Conservation (phyloP, 106 monocot species). For the Allium cepa region DNA sequence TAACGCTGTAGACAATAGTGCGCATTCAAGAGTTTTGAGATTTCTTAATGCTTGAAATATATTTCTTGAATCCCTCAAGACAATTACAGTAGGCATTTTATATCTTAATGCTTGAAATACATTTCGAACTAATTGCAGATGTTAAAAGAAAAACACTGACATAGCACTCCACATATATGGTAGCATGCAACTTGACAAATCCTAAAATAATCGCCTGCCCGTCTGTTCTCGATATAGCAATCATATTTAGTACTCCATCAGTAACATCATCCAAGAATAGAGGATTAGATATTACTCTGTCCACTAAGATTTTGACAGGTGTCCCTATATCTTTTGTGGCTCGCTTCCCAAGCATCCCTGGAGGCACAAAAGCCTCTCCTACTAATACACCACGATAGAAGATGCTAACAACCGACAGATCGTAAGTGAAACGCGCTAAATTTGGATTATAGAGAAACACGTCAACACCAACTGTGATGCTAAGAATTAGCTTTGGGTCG, state of each 20-base stretch:
- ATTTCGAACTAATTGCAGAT: constrained; percentile 4
- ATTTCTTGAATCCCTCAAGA: too few species aligned
- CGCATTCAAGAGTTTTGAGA: too few species aligned
- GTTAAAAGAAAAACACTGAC: constrained; percentile 5
- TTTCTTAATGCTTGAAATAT: too few species aligned
- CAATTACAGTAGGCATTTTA: neutral
- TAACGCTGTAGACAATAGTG: too few species aligned
- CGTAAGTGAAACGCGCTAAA: constrained; percentile 24
- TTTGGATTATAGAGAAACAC: constrained; percentile 35
- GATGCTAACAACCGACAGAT: constrained; percentile 7
- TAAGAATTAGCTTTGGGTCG: constrained; percentile 1
- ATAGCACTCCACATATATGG: constrained; percentile 10
- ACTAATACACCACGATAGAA: constrained; percentile 23
- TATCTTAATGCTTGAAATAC: constrained; percentile 14
- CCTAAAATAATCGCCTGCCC: constrained; percentile 25
- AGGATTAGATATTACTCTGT: constrained; percentile 3
- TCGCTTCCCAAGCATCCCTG: constrained; percentile 19
- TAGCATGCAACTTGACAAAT: constrained; percentile 21
- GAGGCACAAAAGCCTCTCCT: constrained; percentile 18
- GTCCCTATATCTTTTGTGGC: constrained; percentile 15
- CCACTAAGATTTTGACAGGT: constrained; percentile 11
- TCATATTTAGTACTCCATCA: constrained; percentile 15
- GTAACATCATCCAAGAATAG: constrained; percentile 16
- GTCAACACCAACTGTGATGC: constrained; percentile 13
- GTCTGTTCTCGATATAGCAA: constrained; percentile 9